These are phyloP conservation scores for Pythium periplocum DNA, from an alignment of 352 stramenopile species.

Conservation along the genomic window DNA sequence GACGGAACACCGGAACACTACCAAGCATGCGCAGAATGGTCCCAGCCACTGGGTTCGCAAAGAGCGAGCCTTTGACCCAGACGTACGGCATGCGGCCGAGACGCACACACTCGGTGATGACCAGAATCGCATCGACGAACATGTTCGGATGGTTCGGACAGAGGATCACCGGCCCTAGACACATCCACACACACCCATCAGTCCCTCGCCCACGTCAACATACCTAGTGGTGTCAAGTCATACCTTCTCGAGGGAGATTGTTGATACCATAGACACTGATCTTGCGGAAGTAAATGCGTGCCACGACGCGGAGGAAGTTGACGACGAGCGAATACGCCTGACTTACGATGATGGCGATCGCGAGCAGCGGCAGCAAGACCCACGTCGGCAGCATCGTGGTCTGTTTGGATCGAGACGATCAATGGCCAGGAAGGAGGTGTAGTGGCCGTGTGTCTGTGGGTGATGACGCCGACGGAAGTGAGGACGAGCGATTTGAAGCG, in stretches of 20 bases:
- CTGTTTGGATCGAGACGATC: neutral
- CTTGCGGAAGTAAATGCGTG: slow-evolving; percentile 78
- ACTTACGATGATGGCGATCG: slow-evolving; percentile 37
- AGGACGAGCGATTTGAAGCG: too few relatives aligned
- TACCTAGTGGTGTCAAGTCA: too few relatives aligned
- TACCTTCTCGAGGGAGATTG: slow-evolving; percentile 69
- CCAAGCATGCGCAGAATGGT: slow-evolving; percentile 47
- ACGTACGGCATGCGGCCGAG: slow-evolving; percentile 56
- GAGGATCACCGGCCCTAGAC: slow-evolving; percentile 58
- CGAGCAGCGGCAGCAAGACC: slow-evolving; percentile 17
- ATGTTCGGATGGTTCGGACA: slow-evolving; percentile 83
- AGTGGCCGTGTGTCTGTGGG: too few relatives aligned
- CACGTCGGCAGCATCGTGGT: neutral
- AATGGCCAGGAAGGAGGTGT: too few relatives aligned
- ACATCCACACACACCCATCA: too few relatives aligned
- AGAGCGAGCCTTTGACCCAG: slow-evolving; percentile 76
- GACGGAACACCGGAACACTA: slow-evolving; percentile 63
- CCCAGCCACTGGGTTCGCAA: slow-evolving; percentile 40
- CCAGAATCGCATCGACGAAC: slow-evolving; percentile 72
- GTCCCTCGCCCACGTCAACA: too few relatives aligned
- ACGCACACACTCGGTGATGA: slow-evolving; percentile 60
- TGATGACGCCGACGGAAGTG: too few relatives aligned
- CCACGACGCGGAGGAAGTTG: slow-evolving; percentile 58
- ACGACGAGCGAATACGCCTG: slow-evolving; percentile 57
- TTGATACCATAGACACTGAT: slow-evolving; percentile 76